These are phyloP conservation scores for Effrenium voratum DNA, from an alignment of 73 alveolate genomes.

Conservation along the genomic window DNA sequence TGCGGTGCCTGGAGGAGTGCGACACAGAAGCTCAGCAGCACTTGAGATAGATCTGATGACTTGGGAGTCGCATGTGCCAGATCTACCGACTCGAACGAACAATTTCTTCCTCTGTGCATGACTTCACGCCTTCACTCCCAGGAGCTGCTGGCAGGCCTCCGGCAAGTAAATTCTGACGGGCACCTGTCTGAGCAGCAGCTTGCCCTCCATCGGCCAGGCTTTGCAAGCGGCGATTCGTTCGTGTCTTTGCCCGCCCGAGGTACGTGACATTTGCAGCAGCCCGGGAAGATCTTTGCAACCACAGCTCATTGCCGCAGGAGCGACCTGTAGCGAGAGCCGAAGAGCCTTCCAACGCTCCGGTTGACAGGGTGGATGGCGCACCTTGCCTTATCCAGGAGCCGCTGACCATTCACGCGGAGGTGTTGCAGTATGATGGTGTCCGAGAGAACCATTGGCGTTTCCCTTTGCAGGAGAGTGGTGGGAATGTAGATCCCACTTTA, in stretches of 20 bases:
- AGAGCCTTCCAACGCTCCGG: too few relatives aligned
- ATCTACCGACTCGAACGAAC: not conserved
- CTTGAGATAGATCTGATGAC: not conserved
- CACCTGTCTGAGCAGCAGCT: slow-evolving; percentile 3
- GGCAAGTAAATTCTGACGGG: not conserved
- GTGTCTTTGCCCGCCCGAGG: not conserved
- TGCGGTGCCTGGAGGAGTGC: not conserved
- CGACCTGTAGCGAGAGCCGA: too few relatives aligned
- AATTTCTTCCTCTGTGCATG: not conserved
- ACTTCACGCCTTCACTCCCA: not conserved
- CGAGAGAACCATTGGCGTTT: slow-evolving; percentile 25
- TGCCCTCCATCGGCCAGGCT: not conserved
- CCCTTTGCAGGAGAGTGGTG: slow-evolving; percentile 54
- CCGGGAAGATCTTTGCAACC: slow-evolving; percentile 45
- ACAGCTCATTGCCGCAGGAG: slow-evolving; percentile 57
- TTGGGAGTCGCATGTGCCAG: not conserved
- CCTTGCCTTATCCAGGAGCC: slow-evolving; percentile 36
- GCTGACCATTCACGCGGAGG: slow-evolving; percentile 24
- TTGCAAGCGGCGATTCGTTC: not conserved
- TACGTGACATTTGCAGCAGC: slow-evolving; percentile 57
- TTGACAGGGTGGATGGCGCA: too few relatives aligned
- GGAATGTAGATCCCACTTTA: too few relatives aligned
- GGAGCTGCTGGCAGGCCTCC: slow-evolving; percentile 5
- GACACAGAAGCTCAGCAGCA: not conserved
- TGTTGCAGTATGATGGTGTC: slow-evolving; percentile 59